Evolutionary conservation across 1,284 basidiomycete genomes (phyloP).

Genomic region (Wallemia ichthyophaga): DNA sequence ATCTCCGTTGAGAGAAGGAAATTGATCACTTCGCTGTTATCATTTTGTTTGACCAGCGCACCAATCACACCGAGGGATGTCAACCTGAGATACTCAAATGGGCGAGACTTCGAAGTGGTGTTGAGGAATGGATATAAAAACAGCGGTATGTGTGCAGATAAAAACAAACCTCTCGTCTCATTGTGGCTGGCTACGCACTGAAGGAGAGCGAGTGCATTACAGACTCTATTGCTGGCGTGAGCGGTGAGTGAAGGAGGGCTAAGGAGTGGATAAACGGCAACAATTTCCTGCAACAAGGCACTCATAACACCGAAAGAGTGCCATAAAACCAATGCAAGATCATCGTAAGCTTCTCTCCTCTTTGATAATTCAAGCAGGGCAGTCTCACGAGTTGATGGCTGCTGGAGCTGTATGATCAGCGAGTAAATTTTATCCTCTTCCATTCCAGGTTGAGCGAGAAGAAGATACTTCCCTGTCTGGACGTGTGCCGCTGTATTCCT

Average conservation of each 20-base stretch:
- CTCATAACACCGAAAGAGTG: conserved; percentile 99
- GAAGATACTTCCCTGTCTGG: background rate
- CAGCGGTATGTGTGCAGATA: conserved; percentile 83
- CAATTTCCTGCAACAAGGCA: conserved; percentile 89
- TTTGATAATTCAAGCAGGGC: conserved; percentile 89
- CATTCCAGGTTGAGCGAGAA: conserved; percentile 7
- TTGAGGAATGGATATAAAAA: conserved; percentile 98
- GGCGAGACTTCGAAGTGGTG: conserved; percentile 92
- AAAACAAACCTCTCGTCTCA: conserved; percentile 69
- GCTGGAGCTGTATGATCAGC: conserved; percentile 51
- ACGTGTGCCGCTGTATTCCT: background rate
- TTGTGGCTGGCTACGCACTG: conserved; percentile 93
- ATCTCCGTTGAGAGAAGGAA: conserved; percentile 98
- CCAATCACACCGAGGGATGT: conserved; percentile 96
- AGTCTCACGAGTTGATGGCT: conserved; percentile 44
- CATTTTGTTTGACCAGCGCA: conserved; percentile 98
- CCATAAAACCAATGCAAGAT: conserved; percentile 90
- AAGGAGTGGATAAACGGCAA: conserved; percentile 86
- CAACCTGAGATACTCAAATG: conserved; percentile 91
- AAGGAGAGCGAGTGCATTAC: conserved; percentile 85
- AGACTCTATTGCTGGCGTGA: conserved; percentile 95
- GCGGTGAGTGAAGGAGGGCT: conserved; percentile 89
- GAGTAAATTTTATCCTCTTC: conserved; percentile 56
- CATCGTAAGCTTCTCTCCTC: conserved; percentile 96
- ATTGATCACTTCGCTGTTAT: conserved; percentile 95